Evolutionary conservation across 768 basidiomycete genomes (phyloP).

Genomic region (Fomitopsis serialis): DNA sequence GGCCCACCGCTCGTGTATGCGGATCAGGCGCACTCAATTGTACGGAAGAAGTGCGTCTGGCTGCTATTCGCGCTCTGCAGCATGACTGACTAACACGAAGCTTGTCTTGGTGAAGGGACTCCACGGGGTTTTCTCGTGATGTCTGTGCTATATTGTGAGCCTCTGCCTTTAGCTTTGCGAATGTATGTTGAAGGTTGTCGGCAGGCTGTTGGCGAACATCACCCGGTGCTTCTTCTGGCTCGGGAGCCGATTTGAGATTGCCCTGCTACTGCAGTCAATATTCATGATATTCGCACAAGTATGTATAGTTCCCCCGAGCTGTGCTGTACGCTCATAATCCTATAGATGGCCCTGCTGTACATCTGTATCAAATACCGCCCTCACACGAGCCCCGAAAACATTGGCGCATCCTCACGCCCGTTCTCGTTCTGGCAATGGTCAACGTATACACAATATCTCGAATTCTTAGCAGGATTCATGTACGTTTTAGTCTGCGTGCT

Average conservation of each 20-base stretch:
- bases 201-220: conserved; percentile 76
- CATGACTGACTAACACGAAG: conserved; percentile 1
- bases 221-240: conserved; percentile 91
- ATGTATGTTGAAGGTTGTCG: background rate
- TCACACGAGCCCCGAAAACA: conserved; percentile 48
- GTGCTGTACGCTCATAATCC: background rate
- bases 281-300: conserved; percentile 86
- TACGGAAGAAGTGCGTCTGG: conserved; percentile 58
- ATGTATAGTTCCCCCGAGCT: conserved; percentile 11
- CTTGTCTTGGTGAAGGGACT: conserved; percentile 44
- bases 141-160: conserved; percentile 80
- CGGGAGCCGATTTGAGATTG: conserved; percentile 70
- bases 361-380: conserved; percentile 77
- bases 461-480: conserved; percentile 80
- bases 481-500: conserved; percentile 20
- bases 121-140: conserved; percentile 82
- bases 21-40: conserved; percentile 78
- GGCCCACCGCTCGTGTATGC: conserved; percentile 83
- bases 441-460: conserved; percentile 71
- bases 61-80: background rate
- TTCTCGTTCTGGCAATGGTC: conserved; percentile 86
- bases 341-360: conserved; percentile 69
- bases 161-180: too few species aligned
- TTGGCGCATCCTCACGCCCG: conserved; percentile 57
- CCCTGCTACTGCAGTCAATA: conserved; percentile 75